Percentiles rank a stretch among this genome's conserved stretches.
Evolutionary conservation across 208 protist species (phyloP).

Genomic region (Polymyxa betae): DNA sequence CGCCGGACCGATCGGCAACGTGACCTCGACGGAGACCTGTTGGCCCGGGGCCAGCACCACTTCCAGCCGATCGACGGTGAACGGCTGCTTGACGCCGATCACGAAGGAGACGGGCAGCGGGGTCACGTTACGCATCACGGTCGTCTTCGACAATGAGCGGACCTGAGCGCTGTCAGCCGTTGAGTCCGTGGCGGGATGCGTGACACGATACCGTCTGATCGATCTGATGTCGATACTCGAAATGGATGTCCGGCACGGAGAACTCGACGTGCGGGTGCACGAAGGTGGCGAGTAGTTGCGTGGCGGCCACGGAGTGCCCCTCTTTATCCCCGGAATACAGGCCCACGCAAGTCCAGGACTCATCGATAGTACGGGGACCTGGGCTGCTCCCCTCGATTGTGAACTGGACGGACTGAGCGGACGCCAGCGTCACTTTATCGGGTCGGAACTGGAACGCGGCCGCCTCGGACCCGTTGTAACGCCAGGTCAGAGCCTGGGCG

Average conservation of each 20-base stretch:
- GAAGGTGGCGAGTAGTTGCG: slow-evolving; percentile 80
- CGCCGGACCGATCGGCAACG: slow-evolving; percentile 82
- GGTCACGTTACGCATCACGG: slow-evolving; percentile 85
- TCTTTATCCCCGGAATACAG: slow-evolving; percentile 67
- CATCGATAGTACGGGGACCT: slow-evolving; percentile 73
- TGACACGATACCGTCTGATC: neutral
- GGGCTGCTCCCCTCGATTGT: slow-evolving; percentile 73
- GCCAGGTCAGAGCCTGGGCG: slow-evolving; percentile 85
- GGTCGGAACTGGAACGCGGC: slow-evolving; percentile 34
- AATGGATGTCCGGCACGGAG: slow-evolving; percentile 78
- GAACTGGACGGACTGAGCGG: slow-evolving; percentile 74
- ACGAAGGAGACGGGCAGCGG: slow-evolving; percentile 78
- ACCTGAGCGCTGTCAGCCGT: neutral
- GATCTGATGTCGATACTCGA: slow-evolving; percentile 79
- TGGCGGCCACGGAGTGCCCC: slow-evolving; percentile 80
- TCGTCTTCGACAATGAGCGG: slow-evolving; percentile 70
- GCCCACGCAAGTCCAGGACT: slow-evolving; percentile 83
- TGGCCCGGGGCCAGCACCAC: slow-evolving; percentile 79
- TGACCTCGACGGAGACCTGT: slow-evolving; percentile 80
- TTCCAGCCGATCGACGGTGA: slow-evolving; percentile 75
- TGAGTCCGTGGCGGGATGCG: neutral
- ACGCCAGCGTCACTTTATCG: slow-evolving; percentile 70
- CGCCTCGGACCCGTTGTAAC: slow-evolving; percentile 28
- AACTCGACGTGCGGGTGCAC: slow-evolving; percentile 80
- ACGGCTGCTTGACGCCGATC: slow-evolving; percentile 76